Base-by-base conservation (phyloP, 495 filamentous ascomycete genomes). In the Ascodesmis nigricans region DNA sequence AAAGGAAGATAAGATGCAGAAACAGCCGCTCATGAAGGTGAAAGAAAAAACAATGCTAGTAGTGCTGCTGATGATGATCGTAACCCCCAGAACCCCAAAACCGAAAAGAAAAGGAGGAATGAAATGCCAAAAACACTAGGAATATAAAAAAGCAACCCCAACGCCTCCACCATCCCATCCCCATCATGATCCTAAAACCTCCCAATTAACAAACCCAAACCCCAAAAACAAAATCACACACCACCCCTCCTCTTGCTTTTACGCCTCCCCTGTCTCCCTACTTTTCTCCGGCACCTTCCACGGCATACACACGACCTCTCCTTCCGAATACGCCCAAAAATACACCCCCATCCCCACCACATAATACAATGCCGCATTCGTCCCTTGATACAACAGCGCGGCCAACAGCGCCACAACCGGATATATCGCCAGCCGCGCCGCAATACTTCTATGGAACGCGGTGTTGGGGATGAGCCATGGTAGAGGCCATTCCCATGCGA, bases 281-380 rank as follows among this genome's bases (percentile, higher is more conserved):
- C 10, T 24, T 5, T 32, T 41, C 21, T 50, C 47, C 21, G 49
- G 49, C 11, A 52, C 41, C 20, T 52, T 52, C 49, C 49, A 52
- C 25, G 49, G 49, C 49, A 52, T 52, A 23, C 49, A 52, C 1
- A 52, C 48, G 38, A 92, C 81, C 75, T 99, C 90, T 54, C 90
- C 90, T 59, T 95, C 87, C 42, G 71, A 81, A 46, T 84, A 95
- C 0, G 78, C 90, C 82, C 87, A 93, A 48, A 93, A 93, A 51
- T 92, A 99, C 3, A 81, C 75, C 2, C 52, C 69, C 52, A 90
- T 69, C 0, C 80, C 90, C 34, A 95, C 70, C 7, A 84, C 49
- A 56, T 95, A 91, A 53, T 95, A 99, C 24, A 95, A 58, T 3
- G 79, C 90, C 18, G 83, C 64, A 48, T 99, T 90, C 6, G 80